Evolutionary conservation across 192 early-diverging fungal species (phyloP), one percentile per base, ranked within the genome.

Genomic region (Coemansia asiatica): DNA sequence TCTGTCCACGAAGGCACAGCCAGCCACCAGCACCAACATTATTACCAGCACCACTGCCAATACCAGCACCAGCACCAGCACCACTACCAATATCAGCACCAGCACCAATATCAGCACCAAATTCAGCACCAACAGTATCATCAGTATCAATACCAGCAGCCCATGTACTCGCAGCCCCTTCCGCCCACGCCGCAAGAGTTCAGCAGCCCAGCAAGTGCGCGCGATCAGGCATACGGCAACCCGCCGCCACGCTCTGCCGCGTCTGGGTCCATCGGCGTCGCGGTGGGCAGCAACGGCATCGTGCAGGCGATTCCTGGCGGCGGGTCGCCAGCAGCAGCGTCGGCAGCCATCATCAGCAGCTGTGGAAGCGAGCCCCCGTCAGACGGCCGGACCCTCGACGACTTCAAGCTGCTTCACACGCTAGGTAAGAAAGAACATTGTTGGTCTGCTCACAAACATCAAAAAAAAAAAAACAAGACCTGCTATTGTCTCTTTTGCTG

Each of bases 401-500:
- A 80, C 60, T 80, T 66, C 28, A 72, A 80, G 66, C 62, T 80
- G 63, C 77, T 80, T 56, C 67, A 74, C 65, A 80, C 77, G 16
- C 69, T 80, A 70, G 76, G 76, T 74, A 79, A 73, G 76, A n/a
- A 18, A 16, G 8, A 8, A 8, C 16, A 44, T 44, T 44, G 40
- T 44, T 36, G 31, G 31, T 44, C 16, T n/a, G n/a, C n/a, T n/a
- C n/a, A n/a, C n/a, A n/a, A n/a, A n/a, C 16, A 44, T 10, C 40
- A 8, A 10, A 56, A 26, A 26, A n/a, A 56, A 16, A 27, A 29
- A 29, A 29, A 16, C 4, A 12, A 29, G 27, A 21, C 26, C 26
- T n/a, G 16, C 28, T 58, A 58, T 58, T 58, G 56, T 58, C 4
- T 33, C 31, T 33, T 33, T 33, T 33, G 31, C 31, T 33, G 31